Conservation (phyloP, 2,329 filamentous ascomycete species). For the Aspergillus novofumigatus region DNA sequence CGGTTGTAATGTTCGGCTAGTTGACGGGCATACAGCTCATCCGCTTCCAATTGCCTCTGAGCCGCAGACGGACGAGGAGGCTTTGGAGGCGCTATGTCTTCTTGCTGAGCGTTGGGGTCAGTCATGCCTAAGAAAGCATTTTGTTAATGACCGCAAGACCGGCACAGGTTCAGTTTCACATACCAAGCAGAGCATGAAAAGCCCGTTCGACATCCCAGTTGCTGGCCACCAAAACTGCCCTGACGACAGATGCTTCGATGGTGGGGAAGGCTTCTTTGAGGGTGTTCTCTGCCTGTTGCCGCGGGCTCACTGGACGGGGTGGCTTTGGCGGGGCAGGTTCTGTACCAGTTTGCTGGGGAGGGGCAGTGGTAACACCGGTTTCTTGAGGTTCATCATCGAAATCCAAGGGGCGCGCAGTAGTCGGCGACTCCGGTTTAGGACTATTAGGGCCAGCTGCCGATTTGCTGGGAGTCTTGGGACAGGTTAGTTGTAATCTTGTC, state of each 20-base stretch:
- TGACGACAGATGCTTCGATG: constrained; percentile 76
- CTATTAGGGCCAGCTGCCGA: constrained; percentile 25
- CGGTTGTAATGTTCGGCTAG: constrained; percentile 82
- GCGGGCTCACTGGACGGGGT: constrained; percentile 73
- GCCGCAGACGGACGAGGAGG: constrained; percentile 71
- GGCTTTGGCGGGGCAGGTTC: constrained; percentile 68
- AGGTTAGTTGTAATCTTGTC: constrained; percentile 11
- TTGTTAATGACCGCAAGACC: constrained; percentile 1
- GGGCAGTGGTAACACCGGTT: constrained; percentile 28
- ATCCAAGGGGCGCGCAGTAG: constrained; percentile 53
- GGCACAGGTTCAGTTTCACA: constrained; percentile 18
- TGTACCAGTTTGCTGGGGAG: constrained; percentile 25
- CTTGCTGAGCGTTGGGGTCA: constrained; percentile 67
- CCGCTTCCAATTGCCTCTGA: constrained; percentile 78
- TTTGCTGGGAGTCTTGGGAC: constrained; percentile 35
- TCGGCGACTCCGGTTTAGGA: constrained; percentile 49
- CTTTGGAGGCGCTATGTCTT: constrained; percentile 64
- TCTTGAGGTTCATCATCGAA: constrained; percentile 55
- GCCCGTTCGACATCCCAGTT: constrained; percentile 84
- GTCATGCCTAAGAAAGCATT: constrained; percentile 60
- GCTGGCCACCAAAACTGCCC: constrained; percentile 82
- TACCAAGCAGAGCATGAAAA: constrained; percentile 89
- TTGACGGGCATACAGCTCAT: constrained; percentile 88
- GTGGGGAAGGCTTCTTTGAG: constrained; percentile 90
- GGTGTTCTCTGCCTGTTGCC: constrained; percentile 80